Base-by-base conservation (phyloP, 441 rosid species). In the Gossypium schwendimanii region DNA sequence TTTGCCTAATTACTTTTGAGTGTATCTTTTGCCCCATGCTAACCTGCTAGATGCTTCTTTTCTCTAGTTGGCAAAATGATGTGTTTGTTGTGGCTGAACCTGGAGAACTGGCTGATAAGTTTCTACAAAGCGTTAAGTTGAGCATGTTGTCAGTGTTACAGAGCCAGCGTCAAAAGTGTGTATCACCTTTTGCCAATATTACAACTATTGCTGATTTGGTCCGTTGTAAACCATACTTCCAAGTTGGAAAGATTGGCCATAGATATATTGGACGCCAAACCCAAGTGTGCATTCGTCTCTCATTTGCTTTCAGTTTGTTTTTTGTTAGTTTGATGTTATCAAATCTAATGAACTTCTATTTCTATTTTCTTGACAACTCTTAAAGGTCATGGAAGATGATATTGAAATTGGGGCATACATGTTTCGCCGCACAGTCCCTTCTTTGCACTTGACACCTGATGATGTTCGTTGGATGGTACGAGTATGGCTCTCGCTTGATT, bases 21-120 rank as follows among this genome's bases (percentile, higher is more conserved):
- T 77, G 69, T 74, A 57, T 50, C 73, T 77, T 60, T 59, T 59
- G 70, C 18, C 70, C 10, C 60, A 36, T 61, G 33, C 74, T 84
- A 58, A 85, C 74, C 45, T 79, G 58, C 62, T 73, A 26, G 23
- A 33, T 74, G 70, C 49, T 70, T 79, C 8, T 58, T 76, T 71
- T 71, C 77, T 80, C 44, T 70, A 90, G 96, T 79, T 95, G 98
- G 98, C 97, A 95, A 81, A 95, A 90, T 78, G 99, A 92, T 75
- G 99, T 95, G 17, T 89, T 92, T 85, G 99, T 92, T 76, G 98
- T 95, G 67, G 97, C 97, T 63, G 99, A 95, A 81, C 99, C 99
- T 69, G 99, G 99, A 74, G 99, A 88, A 73, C 92, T 85, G 21
- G 96, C 98, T 0, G 91, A 89, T 72, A 92, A 86, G 83, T 95